A percentile compares a stretch with the other conserved stretches of the same genome.
Conservation (phyloP, 352 stramenopile genomes). For the Blastocystis sp. region DNA sequence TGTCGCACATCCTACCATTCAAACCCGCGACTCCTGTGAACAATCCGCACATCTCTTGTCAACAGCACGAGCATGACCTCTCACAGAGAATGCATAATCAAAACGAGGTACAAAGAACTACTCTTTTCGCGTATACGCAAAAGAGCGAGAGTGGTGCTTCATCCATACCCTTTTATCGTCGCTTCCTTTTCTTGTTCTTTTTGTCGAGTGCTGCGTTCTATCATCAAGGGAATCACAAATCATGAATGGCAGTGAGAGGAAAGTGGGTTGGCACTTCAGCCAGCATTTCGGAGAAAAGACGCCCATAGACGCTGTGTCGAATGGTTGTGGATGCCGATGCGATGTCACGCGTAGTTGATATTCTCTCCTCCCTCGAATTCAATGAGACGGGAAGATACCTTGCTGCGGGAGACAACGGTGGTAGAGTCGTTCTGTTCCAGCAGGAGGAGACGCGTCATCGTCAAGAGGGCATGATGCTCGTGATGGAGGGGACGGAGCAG, state of each 20-base stretch:
- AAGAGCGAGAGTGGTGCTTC: too few relatives aligned
- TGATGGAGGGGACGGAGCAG: slow-evolving; percentile 76
- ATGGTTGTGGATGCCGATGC: slow-evolving; percentile 38
- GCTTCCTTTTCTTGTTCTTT: not conserved
- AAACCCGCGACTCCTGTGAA: too few relatives aligned
- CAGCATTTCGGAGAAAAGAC: slow-evolving; percentile 78
- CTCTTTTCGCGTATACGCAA: too few relatives aligned
- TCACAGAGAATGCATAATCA: too few relatives aligned
- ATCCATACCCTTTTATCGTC: too few relatives aligned
- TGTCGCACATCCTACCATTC: too few relatives aligned
- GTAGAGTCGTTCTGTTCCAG: slow-evolving; percentile 87
- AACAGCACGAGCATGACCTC: too few relatives aligned
- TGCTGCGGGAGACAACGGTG: slow-evolving; percentile 90
- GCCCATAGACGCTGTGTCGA: slow-evolving; percentile 74
- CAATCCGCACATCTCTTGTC: too few relatives aligned
- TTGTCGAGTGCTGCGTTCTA: not conserved
- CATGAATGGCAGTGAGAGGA: slow-evolving; percentile 1
- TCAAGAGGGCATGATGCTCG: slow-evolving; percentile 75
- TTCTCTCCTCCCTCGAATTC: slow-evolving; percentile 92
- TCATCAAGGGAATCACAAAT: not conserved
- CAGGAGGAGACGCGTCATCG: slow-evolving; percentile 72
- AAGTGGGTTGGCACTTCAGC: slow-evolving; percentile 76
- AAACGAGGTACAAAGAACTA: too few relatives aligned
- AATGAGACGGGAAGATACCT: slow-evolving; percentile 87
- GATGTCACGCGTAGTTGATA: slow-evolving; percentile 82